These are phyloP conservation scores for Clitopilus hobsonii DNA, from an alignment of 768 basidiomycete genomes.

Conservation along the genomic window DNA sequence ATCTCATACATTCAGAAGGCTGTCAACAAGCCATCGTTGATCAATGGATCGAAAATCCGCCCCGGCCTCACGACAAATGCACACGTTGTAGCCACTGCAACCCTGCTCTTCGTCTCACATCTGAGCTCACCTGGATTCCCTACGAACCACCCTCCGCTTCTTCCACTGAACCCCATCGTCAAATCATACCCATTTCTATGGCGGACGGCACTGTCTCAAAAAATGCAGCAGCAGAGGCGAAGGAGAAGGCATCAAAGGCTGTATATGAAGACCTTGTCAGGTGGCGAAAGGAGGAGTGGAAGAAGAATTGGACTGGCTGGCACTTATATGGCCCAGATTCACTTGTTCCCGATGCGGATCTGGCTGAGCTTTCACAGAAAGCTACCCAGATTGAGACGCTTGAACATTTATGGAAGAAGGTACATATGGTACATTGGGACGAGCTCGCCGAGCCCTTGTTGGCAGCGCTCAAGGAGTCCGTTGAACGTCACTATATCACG, in stretches of 20 bases:
- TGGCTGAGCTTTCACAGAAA: neutral
- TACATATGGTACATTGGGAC: neutral
- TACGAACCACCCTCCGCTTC: neutral
- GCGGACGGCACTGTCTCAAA: neutral
- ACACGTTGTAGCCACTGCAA: slow-evolving; percentile 12
- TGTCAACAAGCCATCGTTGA: slow-evolving; percentile 6
- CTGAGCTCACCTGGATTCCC: neutral
- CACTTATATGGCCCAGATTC: neutral
- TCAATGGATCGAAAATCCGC: slow-evolving; percentile 12
- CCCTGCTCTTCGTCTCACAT: neutral
- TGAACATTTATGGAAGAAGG: neutral
- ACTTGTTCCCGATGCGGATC: neutral
- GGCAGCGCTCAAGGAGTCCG: neutral
- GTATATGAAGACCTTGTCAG: neutral
- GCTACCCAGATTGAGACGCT: neutral
- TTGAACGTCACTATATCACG: neutral
- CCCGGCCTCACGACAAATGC: slow-evolving; percentile 1
- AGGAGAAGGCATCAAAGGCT: neutral
- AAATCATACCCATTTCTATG: neutral
- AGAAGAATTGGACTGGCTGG: neutral
- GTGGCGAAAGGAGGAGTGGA: neutral
- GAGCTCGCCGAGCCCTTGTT: neutral
- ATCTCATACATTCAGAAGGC: neutral
- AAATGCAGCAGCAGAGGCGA: neutral
- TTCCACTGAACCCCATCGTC: neutral